Percentiles rank a stretch among this genome's conserved stretches.
These are phyloP conservation scores for Plasmodiophora brassicae DNA, from an alignment of 208 protist species.

Conservation along the genomic window DNA sequence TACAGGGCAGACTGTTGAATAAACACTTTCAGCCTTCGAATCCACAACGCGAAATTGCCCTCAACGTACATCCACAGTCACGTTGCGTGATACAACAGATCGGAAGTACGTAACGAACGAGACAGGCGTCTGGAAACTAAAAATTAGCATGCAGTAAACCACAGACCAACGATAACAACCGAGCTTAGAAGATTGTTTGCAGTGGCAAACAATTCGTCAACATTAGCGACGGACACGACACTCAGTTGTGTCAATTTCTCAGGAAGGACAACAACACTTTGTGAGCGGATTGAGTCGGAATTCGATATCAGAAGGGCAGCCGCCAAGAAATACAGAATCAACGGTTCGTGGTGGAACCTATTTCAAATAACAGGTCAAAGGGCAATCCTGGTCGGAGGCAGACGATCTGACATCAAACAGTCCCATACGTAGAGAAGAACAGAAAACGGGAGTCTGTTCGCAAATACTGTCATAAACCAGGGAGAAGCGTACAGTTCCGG, in stretches of 20 bases:
- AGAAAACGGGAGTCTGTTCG: neutral
- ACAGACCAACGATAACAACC: neutral
- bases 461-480: constrained; percentile 20
- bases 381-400: no score
- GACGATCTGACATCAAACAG: constrained; percentile 1
- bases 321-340: neutral
- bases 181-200: neutral
- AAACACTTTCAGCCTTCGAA: neutral
- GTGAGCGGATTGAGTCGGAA: neutral
- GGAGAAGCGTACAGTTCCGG: constrained; percentile 9
- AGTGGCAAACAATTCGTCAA: neutral
- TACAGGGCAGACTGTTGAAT: constrained; percentile 1
- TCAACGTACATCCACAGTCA: neutral
- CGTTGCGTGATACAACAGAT: neutral
- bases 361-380: no score
- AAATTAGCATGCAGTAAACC: neutral
- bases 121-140: neutral
- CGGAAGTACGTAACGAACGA: neutral
- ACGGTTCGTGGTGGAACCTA: neutral
- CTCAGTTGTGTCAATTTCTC: constrained; percentile 10
- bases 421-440: neutral
- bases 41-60: neutral
- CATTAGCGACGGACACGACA: neutral
- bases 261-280: constrained; percentile 12
- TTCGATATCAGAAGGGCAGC: neutral